Percentiles rank a stretch among this genome's conserved stretches.
Evolutionary conservation across 192 early-diverging fungal genomes (phyloP).

Genomic region (Coemansia sp.): DNA sequence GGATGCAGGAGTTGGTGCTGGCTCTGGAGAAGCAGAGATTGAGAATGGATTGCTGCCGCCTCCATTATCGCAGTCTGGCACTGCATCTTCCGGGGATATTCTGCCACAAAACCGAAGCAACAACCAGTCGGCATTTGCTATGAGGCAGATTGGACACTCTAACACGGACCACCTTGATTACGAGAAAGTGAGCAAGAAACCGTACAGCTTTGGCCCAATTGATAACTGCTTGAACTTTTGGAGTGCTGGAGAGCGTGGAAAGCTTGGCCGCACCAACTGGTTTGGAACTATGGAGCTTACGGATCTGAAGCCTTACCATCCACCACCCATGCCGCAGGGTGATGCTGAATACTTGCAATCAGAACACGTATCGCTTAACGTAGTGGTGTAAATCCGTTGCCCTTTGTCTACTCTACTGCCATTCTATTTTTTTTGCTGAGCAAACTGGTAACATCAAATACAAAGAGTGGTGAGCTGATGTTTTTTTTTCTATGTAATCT

Average conservation of each 20-base stretch:
- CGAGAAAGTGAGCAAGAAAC: constrained; percentile 49
- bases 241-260: constrained; percentile 58
- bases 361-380: constrained; percentile 1
- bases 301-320: constrained; percentile 42
- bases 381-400: neutral
- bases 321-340: constrained; percentile 27
- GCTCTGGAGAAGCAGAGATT: constrained; percentile 37
- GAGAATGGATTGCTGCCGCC: constrained; percentile 44
- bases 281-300: constrained; percentile 40
- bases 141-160: constrained; percentile 26
- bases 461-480: no score
- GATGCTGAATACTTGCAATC: constrained; percentile 7
- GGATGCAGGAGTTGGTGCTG: neutral
- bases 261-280: constrained; percentile 65
- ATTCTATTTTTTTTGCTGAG: no score
- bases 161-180: constrained; percentile 15
- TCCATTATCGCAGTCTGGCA: constrained; percentile 27
- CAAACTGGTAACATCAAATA: no score
- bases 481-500: no score
- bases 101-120: constrained; percentile 23
- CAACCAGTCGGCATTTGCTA: constrained; percentile 30
- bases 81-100: constrained; percentile 26
- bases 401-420: no score
- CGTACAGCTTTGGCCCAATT: constrained; percentile 77
- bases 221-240: constrained; percentile 89